Conservation (phyloP, 2,329 filamentous ascomycete species). For the Sporothrix inflata region DNA sequence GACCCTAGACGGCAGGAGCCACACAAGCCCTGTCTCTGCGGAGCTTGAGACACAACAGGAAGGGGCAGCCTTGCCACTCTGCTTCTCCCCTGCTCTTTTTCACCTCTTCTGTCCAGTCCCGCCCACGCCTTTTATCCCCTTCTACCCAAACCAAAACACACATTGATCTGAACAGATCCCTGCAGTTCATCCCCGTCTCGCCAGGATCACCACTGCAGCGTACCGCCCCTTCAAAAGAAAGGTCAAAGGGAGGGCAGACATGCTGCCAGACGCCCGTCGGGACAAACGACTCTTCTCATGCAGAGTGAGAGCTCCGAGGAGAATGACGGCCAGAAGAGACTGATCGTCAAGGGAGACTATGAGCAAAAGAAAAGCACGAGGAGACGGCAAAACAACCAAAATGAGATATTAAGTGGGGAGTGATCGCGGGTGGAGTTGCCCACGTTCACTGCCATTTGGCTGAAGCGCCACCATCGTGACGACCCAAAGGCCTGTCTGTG, state of each 20-base stretch:
- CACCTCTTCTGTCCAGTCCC: neutral
- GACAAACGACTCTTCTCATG: neutral
- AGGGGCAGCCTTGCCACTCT: slow-evolving; percentile 17
- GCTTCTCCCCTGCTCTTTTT: neutral
- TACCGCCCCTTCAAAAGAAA: slow-evolving; percentile 10
- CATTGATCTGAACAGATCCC: slow-evolving; percentile 27
- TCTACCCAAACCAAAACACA: slow-evolving; percentile 18
- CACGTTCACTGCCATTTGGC: neutral
- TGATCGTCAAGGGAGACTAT: neutral
- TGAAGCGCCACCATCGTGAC: neutral
- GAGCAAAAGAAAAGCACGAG: neutral
- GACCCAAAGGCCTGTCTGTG: neutral
- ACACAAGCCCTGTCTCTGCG: slow-evolving; percentile 13
- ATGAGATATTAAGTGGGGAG: neutral
- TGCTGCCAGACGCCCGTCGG: neutral
- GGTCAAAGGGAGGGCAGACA: neutral
- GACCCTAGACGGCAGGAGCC: slow-evolving; percentile 22
- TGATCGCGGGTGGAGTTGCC: slow-evolving; percentile 15
- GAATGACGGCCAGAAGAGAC: slow-evolving; percentile 1
- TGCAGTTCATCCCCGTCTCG: slow-evolving; percentile 26
- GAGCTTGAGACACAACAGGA: slow-evolving; percentile 20
- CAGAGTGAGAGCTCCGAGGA: slow-evolving; percentile 13
- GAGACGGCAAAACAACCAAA: neutral
- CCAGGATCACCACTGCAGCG: slow-evolving; percentile 22
- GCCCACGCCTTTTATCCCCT: slow-evolving; percentile 1